Evolutionary conservation across 1,284 basidiomycete genomes (phyloP).

Genomic region (Hemileia vastatrix): DNA sequence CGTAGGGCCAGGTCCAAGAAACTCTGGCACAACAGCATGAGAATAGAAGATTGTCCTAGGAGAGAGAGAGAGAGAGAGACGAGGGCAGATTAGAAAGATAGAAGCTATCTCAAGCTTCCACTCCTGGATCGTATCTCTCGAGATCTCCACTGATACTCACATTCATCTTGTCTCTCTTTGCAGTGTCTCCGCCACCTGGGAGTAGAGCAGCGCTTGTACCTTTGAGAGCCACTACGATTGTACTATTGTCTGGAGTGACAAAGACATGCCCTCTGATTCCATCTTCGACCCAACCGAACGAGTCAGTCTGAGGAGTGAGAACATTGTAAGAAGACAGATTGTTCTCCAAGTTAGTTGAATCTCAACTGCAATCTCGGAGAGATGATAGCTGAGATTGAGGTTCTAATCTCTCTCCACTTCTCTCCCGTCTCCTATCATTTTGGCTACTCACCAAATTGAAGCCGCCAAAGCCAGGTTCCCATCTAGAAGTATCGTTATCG

Average conservation of each 20-base stretch:
- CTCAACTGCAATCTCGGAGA: slow-evolving; percentile 7
- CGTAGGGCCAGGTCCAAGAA: slow-evolving; percentile 84
- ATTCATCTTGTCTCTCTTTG: slow-evolving; percentile 82
- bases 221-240: slow-evolving; percentile 84
- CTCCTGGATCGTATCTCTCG: no score
- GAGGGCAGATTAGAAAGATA: background rate
- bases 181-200: slow-evolving; percentile 67
- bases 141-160: slow-evolving; percentile 34
- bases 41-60: slow-evolving; percentile 76
- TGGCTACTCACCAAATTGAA: no score
- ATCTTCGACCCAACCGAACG: slow-evolving; percentile 90
- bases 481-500: no score
- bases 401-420: slow-evolving; percentile 58
- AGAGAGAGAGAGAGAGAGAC: background rate
- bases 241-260: slow-evolving; percentile 58
- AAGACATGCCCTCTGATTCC: slow-evolving; percentile 79
- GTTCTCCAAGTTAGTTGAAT: background rate
- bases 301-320: slow-evolving; percentile 52
- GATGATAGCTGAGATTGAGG: slow-evolving; percentile 50
- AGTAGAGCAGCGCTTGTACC: slow-evolving; percentile 77
- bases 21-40: slow-evolving; percentile 93
- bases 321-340: slow-evolving; percentile 1
- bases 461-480: slow-evolving; percentile 22
- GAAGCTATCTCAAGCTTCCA: background rate
- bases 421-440: slow-evolving; percentile 68